A percentile compares a stretch with the other conserved stretches of the same genome.
Conservation (phyloP, 2,329 filamentous ascomycete genomes). For the Neophaeococcomyces mojaviensis region DNA sequence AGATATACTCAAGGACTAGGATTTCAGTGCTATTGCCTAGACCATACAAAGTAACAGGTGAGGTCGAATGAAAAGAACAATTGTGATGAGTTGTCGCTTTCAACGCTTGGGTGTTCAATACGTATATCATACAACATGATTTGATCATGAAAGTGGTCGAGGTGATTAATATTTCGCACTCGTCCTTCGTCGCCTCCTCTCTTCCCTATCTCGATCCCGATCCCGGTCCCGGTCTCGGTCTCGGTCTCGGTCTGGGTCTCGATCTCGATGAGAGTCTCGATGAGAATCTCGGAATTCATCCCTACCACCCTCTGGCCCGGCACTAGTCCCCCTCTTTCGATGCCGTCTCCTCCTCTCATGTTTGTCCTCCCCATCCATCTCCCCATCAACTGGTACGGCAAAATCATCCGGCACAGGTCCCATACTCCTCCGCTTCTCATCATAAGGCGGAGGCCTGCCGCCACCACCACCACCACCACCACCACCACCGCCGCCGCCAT, state of each 20-base stretch:
- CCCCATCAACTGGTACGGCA: conserved; percentile 4
- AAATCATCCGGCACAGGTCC: conserved; percentile 1
- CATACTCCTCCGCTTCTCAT: conserved; percentile 9
- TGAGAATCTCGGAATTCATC: neutral
- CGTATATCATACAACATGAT: too few relatives aligned
- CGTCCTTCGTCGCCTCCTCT: conserved; percentile 1
- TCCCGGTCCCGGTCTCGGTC: neutral
- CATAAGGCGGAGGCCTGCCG: conserved; percentile 9
- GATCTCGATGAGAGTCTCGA: neutral
- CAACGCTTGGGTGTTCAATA: too few relatives aligned
- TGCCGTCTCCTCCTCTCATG: conserved; percentile 2
- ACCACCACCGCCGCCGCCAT: neutral
- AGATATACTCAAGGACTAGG: too few relatives aligned
- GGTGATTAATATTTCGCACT: neutral
- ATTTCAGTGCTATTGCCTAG: too few relatives aligned
- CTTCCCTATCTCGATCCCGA: neutral
- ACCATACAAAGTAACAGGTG: too few relatives aligned
- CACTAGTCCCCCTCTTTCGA: conserved; percentile 2
- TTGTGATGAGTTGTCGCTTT: too few relatives aligned
- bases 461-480: neutral
- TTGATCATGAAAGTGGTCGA: too few relatives aligned
- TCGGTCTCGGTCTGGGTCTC: neutral
- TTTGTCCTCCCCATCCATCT: conserved; percentile 6
- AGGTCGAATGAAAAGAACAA: too few relatives aligned
- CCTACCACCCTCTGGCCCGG: neutral